Conservation (phyloP, 1,139 yeast species). For the Yamadazyma conglobata region DNA sequence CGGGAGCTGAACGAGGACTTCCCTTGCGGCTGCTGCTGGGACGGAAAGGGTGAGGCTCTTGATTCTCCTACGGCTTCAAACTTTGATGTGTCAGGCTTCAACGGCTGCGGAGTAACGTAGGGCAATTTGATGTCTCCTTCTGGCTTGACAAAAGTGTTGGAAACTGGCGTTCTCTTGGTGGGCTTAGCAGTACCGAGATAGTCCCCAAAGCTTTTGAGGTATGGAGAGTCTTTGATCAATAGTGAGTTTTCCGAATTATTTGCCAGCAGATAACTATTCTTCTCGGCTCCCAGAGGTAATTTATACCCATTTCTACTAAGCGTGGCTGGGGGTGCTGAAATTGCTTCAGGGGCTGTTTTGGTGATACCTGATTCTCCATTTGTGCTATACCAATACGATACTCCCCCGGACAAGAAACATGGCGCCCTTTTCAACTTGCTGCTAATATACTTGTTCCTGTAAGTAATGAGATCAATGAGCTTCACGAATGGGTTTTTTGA, state of each 20-base stretch:
- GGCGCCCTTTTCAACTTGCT: slow-evolving; percentile 34
- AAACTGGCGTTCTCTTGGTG: slow-evolving; percentile 19
- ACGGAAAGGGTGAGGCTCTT: slow-evolving; percentile 5
- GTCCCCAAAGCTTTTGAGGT: slow-evolving; percentile 38
- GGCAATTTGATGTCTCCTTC: background rate
- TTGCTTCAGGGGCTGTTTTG: slow-evolving; percentile 15
- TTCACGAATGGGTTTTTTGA: slow-evolving; percentile 44
- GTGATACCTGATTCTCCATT: slow-evolving; percentile 31
- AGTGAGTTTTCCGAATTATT: slow-evolving; percentile 6
- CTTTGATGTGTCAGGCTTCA: slow-evolving; percentile 9
- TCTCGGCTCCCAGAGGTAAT: slow-evolving; percentile 12
- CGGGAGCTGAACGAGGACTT: slow-evolving; percentile 3
- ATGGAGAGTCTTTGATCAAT: slow-evolving; percentile 20
- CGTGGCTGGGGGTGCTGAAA: slow-evolving; percentile 24
- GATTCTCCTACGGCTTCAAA: background rate
- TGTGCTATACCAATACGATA: slow-evolving; percentile 33
- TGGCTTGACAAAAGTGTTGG: slow-evolving; percentile 11
- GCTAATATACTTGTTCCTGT: slow-evolving; percentile 34
- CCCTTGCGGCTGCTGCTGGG: slow-evolving; percentile 15
- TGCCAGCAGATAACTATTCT: slow-evolving; percentile 9
- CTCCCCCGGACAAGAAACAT: slow-evolving; percentile 39
- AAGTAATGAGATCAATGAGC: slow-evolving; percentile 51
- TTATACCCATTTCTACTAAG: slow-evolving; percentile 17
- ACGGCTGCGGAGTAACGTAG: slow-evolving; percentile 13
- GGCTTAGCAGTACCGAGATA: slow-evolving; percentile 36